Evolutionary conservation across 202 grass and related monocot genomes (phyloP).

Genomic region (Musa balbisiana): DNA sequence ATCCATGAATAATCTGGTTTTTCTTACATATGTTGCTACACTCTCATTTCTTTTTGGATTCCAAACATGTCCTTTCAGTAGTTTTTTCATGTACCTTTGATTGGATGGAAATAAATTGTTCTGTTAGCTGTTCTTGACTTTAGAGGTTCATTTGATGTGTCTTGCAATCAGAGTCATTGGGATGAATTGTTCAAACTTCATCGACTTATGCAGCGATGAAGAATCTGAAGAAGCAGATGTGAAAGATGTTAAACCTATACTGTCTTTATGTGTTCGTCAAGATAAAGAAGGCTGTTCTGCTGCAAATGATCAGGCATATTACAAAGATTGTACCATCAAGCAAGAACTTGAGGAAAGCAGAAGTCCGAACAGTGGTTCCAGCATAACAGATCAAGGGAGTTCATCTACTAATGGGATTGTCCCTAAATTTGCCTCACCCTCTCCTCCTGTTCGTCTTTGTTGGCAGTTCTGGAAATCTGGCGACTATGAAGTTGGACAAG

Average conservation of each 20-base stretch:
- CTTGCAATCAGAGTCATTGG: conserved; percentile 5
- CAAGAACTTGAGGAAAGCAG: conserved; percentile 33
- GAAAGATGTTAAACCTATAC: conserved; percentile 31
- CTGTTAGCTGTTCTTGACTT: background rate
- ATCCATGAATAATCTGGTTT: too few relatives aligned
- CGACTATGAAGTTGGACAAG: conserved; percentile 57
- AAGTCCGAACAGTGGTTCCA: conserved; percentile 28
- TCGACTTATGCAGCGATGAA: conserved; percentile 27
- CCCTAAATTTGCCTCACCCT: conserved; percentile 21
- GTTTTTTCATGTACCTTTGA: too few relatives aligned
- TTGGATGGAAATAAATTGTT: background rate
- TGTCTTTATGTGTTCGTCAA: conserved; percentile 32
- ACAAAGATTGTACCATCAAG: conserved; percentile 45
- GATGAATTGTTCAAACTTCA: conserved; percentile 15
- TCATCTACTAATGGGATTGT: conserved; percentile 11
- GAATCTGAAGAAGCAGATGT: conserved; percentile 16
- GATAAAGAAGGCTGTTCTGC: conserved; percentile 32
- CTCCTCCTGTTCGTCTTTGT: conserved; percentile 38
- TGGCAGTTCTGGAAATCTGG: conserved; percentile 98
- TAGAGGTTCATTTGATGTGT: background rate
- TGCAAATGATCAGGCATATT: conserved; percentile 21
- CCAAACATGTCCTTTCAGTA: too few relatives aligned
- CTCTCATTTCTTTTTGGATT: too few relatives aligned
- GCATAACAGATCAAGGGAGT: conserved; percentile 21
- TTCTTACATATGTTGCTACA: too few relatives aligned